Conservation (phyloP, 768 basidiomycete species). For the Guyanaporus albipodus region DNA sequence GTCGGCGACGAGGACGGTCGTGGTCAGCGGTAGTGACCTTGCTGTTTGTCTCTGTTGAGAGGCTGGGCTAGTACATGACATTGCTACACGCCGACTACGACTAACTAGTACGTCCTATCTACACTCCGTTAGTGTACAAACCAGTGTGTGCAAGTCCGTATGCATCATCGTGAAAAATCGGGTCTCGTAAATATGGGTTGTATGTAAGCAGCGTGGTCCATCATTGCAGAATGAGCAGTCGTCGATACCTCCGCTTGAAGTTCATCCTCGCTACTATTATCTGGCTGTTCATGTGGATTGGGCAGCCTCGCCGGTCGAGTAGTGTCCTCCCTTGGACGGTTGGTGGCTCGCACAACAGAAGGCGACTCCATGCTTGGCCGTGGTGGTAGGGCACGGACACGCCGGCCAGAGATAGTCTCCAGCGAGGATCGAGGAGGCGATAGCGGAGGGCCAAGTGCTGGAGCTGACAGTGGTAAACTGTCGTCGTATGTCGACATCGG, state of each 20-base stretch:
- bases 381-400: conserved; percentile 30
- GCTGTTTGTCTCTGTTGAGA: conserved; percentile 33
- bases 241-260: conserved; percentile 23
- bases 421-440: conserved; percentile 7
- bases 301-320: neutral
- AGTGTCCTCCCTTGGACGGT: neutral
- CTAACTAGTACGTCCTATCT: neutral
- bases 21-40: no score
- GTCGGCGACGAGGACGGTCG: no score
- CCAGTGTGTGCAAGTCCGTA: conserved; percentile 1
- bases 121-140: neutral
- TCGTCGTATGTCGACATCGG: conserved; percentile 17
- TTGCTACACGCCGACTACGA: neutral
- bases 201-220: conserved; percentile 30
- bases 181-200: conserved; percentile 15
- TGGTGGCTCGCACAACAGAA: neutral
- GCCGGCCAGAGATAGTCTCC: conserved; percentile 14
- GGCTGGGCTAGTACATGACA: no score
- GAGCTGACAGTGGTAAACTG: conserved; percentile 9
- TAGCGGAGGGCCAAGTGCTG: neutral
- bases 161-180: conserved; percentile 7
- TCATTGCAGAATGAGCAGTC: conserved; percentile 25
- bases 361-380: conserved; percentile 14
- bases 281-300: neutral
- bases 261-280: conserved; percentile 16